These are phyloP conservation scores for Rhynchosporium secalis DNA, from an alignment of 2,329 filamentous ascomycete genomes.

Conservation along the genomic window DNA sequence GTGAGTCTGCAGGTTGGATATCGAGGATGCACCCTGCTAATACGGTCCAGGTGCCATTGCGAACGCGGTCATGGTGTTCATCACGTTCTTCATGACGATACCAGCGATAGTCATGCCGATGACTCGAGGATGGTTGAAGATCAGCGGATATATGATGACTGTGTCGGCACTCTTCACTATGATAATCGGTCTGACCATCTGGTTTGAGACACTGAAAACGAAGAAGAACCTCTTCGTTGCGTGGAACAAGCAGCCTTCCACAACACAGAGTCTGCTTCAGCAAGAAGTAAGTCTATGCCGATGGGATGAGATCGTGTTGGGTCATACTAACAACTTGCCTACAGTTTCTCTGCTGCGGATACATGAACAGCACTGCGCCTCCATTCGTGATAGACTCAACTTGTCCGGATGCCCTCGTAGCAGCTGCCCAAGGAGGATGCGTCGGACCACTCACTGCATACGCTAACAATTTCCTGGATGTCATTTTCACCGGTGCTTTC, in stretches of 20 bases:
- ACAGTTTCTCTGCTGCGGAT: constrained; percentile 80
- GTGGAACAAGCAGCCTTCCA: constrained; percentile 58
- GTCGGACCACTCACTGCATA: constrained; percentile 66
- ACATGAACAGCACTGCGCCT: constrained; percentile 69
- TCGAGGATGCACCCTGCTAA: constrained; percentile 24
- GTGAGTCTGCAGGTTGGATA: constrained; percentile 41
- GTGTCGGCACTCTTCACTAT: constrained; percentile 64
- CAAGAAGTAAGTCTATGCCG: constrained; percentile 53
- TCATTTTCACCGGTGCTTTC: constrained; percentile 77
- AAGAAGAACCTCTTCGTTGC: constrained; percentile 60
- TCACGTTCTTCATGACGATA: constrained; percentile 67
- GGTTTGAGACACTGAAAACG: constrained; percentile 72
- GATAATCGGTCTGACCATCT: constrained; percentile 65
- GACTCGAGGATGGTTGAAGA: constrained; percentile 67
- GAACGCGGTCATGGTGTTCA: constrained; percentile 71
- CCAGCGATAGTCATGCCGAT: constrained; percentile 69
- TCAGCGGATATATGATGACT: constrained; percentile 65
- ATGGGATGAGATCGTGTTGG: background rate
- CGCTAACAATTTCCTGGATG: constrained; percentile 69
- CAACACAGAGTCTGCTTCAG: constrained; percentile 69
- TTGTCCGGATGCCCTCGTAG: constrained; percentile 69
- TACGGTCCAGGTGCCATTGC: constrained; percentile 60
- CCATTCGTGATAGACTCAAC: constrained; percentile 68
- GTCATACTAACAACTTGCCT: constrained; percentile 25
- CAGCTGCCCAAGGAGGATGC: constrained; percentile 70